These are phyloP conservation scores for Aspergillus caelatus DNA, from an alignment of 2,329 filamentous ascomycete genomes.

Conservation along the genomic window DNA sequence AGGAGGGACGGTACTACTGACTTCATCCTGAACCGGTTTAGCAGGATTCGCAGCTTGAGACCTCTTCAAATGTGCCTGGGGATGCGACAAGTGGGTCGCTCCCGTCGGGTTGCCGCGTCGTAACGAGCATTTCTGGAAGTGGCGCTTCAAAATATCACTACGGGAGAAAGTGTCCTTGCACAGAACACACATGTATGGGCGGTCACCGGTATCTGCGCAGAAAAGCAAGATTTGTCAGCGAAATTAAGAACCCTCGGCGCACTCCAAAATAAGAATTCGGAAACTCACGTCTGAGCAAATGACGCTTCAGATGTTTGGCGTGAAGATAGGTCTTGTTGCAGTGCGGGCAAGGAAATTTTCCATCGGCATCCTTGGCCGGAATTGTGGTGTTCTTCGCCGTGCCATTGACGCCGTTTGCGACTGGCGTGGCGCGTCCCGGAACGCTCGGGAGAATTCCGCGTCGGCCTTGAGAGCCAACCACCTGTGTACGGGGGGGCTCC, in stretches of 20 bases:
- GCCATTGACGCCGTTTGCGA: slow-evolving; percentile 62
- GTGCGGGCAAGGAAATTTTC: slow-evolving; percentile 96
- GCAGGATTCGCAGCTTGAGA: slow-evolving; percentile 49
- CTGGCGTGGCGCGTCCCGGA: slow-evolving; percentile 78
- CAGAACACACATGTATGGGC: slow-evolving; percentile 96
- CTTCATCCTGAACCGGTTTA: slow-evolving; percentile 49
- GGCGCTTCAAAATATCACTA: slow-evolving; percentile 96
- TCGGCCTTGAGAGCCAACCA: slow-evolving; percentile 91
- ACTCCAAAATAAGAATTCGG: background rate
- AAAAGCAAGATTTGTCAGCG: slow-evolving; percentile 28
- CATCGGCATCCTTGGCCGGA: slow-evolving; percentile 92
- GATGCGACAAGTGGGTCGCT: slow-evolving; percentile 90
- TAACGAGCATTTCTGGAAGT: slow-evolving; percentile 99
- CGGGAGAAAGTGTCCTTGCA: slow-evolving; percentile 98
- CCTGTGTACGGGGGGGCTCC: slow-evolving; percentile 67
- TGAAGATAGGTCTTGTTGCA: slow-evolving; percentile 98
- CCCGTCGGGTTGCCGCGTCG: slow-evolving; percentile 94
- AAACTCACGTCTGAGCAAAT: slow-evolving; percentile 89
- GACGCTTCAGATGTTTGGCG: slow-evolving; percentile 95
- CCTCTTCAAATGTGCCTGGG: slow-evolving; percentile 86
- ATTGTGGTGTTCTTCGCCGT: slow-evolving; percentile 79
- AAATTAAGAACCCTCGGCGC: slow-evolving; percentile 4
- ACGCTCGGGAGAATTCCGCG: slow-evolving; percentile 90
- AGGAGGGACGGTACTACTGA: slow-evolving; percentile 47
- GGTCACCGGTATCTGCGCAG: slow-evolving; percentile 83